Evolutionary conservation across 1,284 basidiomycete species (phyloP).

Genomic region (Ceratobasidium sp.): DNA sequence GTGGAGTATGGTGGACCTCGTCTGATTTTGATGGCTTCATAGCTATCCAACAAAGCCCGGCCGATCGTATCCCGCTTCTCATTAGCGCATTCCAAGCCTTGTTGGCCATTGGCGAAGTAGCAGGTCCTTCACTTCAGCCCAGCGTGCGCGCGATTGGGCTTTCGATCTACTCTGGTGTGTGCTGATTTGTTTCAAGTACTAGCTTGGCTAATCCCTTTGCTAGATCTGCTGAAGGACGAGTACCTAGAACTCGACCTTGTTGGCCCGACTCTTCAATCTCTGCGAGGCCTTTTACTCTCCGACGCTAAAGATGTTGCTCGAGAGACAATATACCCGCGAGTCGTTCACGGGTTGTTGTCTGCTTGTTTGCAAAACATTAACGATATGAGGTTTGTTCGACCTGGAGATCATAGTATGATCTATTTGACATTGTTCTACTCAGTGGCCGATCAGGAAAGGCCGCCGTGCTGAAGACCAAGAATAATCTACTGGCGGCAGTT

Average conservation of each 20-base stretch:
- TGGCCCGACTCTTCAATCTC: slow-evolving; percentile 78
- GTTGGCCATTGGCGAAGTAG: slow-evolving; percentile 68
- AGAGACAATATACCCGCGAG: slow-evolving; percentile 57
- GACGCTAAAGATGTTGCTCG: slow-evolving; percentile 46
- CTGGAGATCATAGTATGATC: background rate
- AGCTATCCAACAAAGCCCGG: slow-evolving; percentile 39
- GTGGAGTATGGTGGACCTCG: slow-evolving; percentile 40
- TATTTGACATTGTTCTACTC: background rate
- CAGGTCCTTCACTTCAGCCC: slow-evolving; percentile 67
- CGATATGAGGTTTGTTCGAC: slow-evolving; percentile 79
- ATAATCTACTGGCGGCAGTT: slow-evolving; percentile 87
- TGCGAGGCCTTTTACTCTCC: slow-evolving; percentile 79
- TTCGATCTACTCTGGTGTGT: slow-evolving; percentile 79
- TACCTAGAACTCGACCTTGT: slow-evolving; percentile 79
- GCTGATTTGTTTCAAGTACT: background rate
- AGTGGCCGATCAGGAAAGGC: slow-evolving; percentile 83
- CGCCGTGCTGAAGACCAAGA: slow-evolving; percentile 86
- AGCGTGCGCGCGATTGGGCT: slow-evolving; percentile 85
- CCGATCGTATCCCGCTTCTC: slow-evolving; percentile 73
- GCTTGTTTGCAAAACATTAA: slow-evolving; percentile 88
- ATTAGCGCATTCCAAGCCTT: slow-evolving; percentile 75
- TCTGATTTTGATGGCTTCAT: slow-evolving; percentile 46
- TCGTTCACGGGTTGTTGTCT: slow-evolving; percentile 88
- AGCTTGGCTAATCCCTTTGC: background rate
- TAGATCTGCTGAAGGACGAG: slow-evolving; percentile 87